Evolutionary conservation across 1,284 basidiomycete species (phyloP), one percentile per base, ranked within the genome.

Genomic region (Marasmius fiardii): DNA sequence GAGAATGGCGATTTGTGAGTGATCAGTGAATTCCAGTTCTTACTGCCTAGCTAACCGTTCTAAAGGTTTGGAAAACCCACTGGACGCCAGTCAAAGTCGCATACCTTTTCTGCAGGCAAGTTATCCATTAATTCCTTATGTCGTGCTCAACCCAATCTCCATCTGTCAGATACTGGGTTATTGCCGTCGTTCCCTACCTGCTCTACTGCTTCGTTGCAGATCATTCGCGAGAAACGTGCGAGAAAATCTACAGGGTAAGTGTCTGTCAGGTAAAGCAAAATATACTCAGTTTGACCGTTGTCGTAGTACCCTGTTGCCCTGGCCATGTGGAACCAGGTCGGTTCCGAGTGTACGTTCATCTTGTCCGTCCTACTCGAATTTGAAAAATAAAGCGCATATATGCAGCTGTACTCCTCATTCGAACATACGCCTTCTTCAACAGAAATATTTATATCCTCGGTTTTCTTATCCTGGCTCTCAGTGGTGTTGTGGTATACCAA

Each of bases 291-390:
- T 39, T 26, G 28, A 37, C 31, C n/a, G 20, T 44, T 44, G 23
- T 48, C 52, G 43, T 59, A 90, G 87, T 82, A 88, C 52, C 88
- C 88, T 3, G 88, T 90, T 48, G 82, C 83, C 10, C 76, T 90
- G 50, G 88, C 88, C 26, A 86, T 90, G 82, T 91, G 88, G 88
- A 91, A 91, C 64, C 89, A 91, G 78, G 86, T 89, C 53, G 83
- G 85, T 44, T 87, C 88, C 44, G 86, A 91, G 74, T 82, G 85
- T 85, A 61, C 52, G 75, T 70, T 31, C 43, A 39, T 45, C 50
- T 50, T 24, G 50, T 54, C 31, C 59, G 58, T n/a, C 47, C 52
- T 33, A 54, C 44, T 39, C 34, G 24, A 16, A 52, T 50, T 53
- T 35, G 48, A 33, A 51, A 48, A 21, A 56, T 33, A 54, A 52